These are phyloP conservation scores for Blastocystis sp. DNA, from an alignment of 352 stramenopile species.

Conservation along the genomic window DNA sequence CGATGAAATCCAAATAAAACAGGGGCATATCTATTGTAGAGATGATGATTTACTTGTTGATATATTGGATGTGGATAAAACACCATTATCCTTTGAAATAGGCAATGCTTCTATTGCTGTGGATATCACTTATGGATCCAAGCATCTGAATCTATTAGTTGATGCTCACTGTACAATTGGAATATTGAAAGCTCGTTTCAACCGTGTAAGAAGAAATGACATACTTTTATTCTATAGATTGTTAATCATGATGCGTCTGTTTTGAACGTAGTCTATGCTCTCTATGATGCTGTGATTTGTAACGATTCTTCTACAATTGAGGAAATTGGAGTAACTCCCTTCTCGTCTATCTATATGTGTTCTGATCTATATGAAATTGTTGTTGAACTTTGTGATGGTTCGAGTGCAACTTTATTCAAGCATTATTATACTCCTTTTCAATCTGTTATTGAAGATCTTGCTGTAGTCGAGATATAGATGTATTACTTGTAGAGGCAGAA, in stretches of 20 bases:
- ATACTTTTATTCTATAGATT: conserved; percentile 3
- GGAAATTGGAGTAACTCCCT: conserved; percentile 16
- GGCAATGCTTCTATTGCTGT: not conserved
- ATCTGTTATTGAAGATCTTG: conserved; percentile 16
- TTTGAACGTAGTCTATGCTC: not conserved
- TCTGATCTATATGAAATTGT: conserved; percentile 53
- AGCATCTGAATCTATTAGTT: not conserved
- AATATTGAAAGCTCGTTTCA: conserved; percentile 16
- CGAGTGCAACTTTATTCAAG: conserved; percentile 38
- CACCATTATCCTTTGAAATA: conserved; percentile 55
- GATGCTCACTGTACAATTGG: not conserved
- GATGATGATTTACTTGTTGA: not conserved
- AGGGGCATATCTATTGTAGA: conserved; percentile 46
- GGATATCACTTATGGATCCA: conserved; percentile 9
- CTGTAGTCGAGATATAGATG: not conserved
- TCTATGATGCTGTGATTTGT: conserved; percentile 51
- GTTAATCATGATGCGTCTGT: not conserved
- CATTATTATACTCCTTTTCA: conserved; percentile 36
- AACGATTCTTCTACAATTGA: conserved; percentile 10
- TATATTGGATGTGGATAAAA: not conserved
- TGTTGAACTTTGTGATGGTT: conserved; percentile 1
- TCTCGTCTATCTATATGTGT: conserved; percentile 38
- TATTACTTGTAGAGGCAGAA: conserved; percentile 1
- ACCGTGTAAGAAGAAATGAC: not conserved
- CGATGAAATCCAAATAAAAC: conserved; percentile 26